phyloP scores from a whole-genome alignment of 106 monocot species.

The Chionographis japonica region DNA sequence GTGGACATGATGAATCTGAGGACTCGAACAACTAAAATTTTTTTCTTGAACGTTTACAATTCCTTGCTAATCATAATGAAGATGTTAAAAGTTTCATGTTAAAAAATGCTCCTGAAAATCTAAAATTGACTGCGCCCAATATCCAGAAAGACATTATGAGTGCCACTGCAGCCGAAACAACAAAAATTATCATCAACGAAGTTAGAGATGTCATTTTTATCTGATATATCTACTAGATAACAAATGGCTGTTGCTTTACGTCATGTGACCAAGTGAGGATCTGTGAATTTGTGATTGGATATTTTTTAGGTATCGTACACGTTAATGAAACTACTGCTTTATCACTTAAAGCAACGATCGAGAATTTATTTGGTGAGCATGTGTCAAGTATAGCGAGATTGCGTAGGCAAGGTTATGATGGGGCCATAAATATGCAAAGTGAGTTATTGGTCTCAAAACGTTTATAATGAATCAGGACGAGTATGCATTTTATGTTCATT shows the following conservation, averaged over 20 bases:
- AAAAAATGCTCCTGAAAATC: not conserved
- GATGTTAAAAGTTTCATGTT: not conserved
- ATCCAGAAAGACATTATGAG: too few relatives aligned
- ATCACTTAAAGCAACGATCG: too few relatives aligned
- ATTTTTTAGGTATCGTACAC: not conserved
- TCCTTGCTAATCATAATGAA: constrained; percentile 1
- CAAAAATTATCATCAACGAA: too few relatives aligned
- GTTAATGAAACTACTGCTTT: not conserved
- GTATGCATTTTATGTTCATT: too few relatives aligned
- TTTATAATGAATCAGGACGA: not conserved
- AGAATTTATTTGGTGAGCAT: not conserved
- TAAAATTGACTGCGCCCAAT: not conserved
- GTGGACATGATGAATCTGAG: constrained; percentile 7
- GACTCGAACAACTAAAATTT: constrained; percentile 1
- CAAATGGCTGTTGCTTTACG: not conserved
- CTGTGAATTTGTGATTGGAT: not conserved
- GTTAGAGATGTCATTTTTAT: too few relatives aligned
- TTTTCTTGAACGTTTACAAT: constrained; percentile 19
- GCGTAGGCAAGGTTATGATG: constrained; percentile 1
- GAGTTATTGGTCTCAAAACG: not conserved
- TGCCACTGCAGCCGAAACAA: too few relatives aligned
- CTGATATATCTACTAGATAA: too few relatives aligned
- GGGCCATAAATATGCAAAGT: not conserved
- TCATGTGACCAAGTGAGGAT: not conserved
- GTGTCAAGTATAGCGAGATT: not conserved